Conservation (phyloP, 129 eudicot genomes). For the Pseudognaphalium luteoalbum region DNA sequence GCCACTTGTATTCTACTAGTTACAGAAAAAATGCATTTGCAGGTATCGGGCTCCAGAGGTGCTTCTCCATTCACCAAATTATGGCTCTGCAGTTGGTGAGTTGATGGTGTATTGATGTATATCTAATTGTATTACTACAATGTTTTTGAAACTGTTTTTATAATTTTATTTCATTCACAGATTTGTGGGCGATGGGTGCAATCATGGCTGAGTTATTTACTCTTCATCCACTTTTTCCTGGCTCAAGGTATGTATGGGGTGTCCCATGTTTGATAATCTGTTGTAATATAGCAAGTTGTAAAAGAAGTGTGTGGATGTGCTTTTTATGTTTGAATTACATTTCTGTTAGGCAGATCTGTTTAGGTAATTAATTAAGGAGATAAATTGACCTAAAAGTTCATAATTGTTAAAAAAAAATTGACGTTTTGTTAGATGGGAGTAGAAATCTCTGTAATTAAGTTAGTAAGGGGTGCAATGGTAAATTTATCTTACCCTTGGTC, state of each 20-base stretch:
- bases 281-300: background rate
- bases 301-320: background rate
- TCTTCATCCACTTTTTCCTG: conserved; percentile 86
- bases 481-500: too few relatives aligned
- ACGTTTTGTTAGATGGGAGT: too few relatives aligned
- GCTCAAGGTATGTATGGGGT: conserved; percentile 54
- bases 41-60: conserved; percentile 99
- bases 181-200: conserved; percentile 97
- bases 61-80: conserved; percentile 72
- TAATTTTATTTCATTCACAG: conserved; percentile 33
- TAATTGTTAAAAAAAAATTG: too few relatives aligned
- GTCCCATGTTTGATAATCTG: background rate
- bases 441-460: too few relatives aligned
- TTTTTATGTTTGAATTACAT: background rate
- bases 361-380: too few relatives aligned
- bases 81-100: conserved; percentile 94
- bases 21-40: conserved; percentile 26
- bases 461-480: too few relatives aligned
- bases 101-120: conserved; percentile 16
- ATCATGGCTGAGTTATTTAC: conserved; percentile 86
- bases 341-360: too few relatives aligned
- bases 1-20: background rate
- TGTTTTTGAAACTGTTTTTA: background rate
- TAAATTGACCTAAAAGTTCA: too few relatives aligned
- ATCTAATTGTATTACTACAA: background rate